A percentile compares a stretch with the other conserved stretches of the same genome.
These are phyloP conservation scores for Trifolium subterraneum DNA, from an alignment of 306 rosid species.

Conservation along the genomic window DNA sequence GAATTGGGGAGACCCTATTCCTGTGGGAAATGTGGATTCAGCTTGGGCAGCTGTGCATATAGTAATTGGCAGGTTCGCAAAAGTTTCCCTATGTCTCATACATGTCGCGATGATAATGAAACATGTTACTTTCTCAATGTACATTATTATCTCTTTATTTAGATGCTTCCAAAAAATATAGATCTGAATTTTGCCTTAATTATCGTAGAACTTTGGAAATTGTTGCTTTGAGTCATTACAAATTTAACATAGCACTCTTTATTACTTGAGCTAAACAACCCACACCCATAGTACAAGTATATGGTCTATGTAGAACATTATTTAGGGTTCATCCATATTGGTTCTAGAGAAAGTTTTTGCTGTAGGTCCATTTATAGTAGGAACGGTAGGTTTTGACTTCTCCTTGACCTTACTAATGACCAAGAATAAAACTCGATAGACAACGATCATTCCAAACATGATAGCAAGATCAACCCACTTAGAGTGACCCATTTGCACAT, in stretches of 20 bases:
- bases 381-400: conserved; percentile 44
- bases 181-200: neutral
- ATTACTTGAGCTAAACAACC: conserved; percentile 1
- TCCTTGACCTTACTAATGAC: conserved; percentile 50
- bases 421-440: conserved; percentile 59
- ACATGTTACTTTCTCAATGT: neutral
- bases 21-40: neutral
- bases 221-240: conserved; percentile 2
- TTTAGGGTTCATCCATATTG: conserved; percentile 1
- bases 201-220: neutral
- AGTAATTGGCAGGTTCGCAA: neutral
- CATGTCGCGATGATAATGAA: neutral
- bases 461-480: conserved; percentile 70
- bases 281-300: neutral
- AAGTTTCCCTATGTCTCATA: neutral
- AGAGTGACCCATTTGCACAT: conserved; percentile 60
- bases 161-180: neutral
- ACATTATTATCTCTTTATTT: neutral
- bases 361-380: neutral
- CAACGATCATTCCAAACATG: conserved; percentile 63
- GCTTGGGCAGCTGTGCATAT: neutral
- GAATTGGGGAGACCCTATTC: neutral
- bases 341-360: conserved; percentile 14
- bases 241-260: neutral
- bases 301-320: neutral